Evolutionary conservation across 371 early-diverging fungal species (phyloP).

Genomic region (Mortierella sp.): DNA sequence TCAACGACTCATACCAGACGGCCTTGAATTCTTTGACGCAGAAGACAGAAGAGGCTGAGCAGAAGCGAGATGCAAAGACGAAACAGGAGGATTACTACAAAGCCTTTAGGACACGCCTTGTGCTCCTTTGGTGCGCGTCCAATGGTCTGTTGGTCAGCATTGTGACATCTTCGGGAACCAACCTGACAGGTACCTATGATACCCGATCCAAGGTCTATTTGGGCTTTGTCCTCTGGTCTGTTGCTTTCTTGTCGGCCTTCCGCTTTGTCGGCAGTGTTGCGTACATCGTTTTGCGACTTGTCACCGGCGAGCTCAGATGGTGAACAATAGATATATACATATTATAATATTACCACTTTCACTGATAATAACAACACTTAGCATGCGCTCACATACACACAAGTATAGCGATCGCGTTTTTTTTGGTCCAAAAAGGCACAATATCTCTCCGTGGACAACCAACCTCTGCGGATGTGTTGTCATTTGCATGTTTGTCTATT

Average conservation of each 20-base stretch:
- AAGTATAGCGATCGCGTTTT: neutral
- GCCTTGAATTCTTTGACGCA: constrained; percentile 3
- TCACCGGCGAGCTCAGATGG: constrained; percentile 53
- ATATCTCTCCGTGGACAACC: too few species aligned
- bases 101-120: constrained; percentile 85
- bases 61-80: constrained; percentile 81
- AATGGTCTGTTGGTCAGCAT: constrained; percentile 82
- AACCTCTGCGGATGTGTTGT: too few species aligned
- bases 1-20: constrained; percentile 32
- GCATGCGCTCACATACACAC: too few species aligned
- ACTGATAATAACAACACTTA: neutral
- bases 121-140: constrained; percentile 88
- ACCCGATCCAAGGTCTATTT: constrained; percentile 39
- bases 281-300: constrained; percentile 69
- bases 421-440: neutral
- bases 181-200: constrained; percentile 23
- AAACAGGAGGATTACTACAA: constrained; percentile 91
- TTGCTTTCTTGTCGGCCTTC: constrained; percentile 76
- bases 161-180: constrained; percentile 47
- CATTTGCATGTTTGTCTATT: too few species aligned
- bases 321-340: neutral
- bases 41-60: constrained; percentile 61
- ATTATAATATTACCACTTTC: neutral
- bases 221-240: constrained; percentile 85
- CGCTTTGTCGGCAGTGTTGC: constrained; percentile 80